phyloP scores from a whole-genome alignment of 495 filamentous ascomycete genomes.

The Podospora pseudopauciseta region DNA sequence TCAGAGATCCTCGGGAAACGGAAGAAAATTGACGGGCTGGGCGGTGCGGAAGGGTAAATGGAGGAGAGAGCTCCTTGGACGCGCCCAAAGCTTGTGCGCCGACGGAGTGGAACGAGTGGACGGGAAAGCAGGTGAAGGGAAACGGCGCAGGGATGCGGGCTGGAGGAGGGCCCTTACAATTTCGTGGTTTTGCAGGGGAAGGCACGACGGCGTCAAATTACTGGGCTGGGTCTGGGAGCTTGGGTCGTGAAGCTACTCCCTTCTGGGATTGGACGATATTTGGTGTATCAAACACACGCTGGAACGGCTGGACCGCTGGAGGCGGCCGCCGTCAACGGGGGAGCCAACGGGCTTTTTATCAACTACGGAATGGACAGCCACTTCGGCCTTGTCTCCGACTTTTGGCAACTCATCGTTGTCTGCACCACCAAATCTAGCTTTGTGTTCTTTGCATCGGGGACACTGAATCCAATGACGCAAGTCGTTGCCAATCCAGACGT shows the following conservation, averaged over 20 bases:
- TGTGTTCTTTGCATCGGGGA: background rate
- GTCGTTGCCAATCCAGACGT: background rate
- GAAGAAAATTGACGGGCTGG: background rate
- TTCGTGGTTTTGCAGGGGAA: constrained; percentile 3
- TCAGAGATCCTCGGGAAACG: background rate
- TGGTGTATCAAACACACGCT: constrained; percentile 8
- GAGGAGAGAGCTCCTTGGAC: background rate
- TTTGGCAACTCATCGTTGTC: constrained; percentile 4
- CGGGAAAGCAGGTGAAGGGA: background rate
- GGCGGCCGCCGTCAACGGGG: background rate
- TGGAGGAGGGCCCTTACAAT: constrained; percentile 1
- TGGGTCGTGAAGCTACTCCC: constrained; percentile 9
- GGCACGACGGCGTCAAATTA: constrained; percentile 10
- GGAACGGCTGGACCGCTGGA: background rate
- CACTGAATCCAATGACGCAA: constrained; percentile 7
- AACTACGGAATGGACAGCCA: background rate
- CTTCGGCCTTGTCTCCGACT: background rate
- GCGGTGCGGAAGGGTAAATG: background rate
- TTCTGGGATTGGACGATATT: constrained; percentile 5
- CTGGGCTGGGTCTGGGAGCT: background rate
- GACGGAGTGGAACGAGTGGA: background rate
- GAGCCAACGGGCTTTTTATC: constrained; percentile 3
- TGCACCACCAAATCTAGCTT: background rate
- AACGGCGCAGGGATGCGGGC: background rate
- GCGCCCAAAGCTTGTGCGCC: background rate